A percentile compares a stretch with the other conserved stretches of the same genome.
Conservation (phyloP, 2,329 filamentous ascomycete species). For the Penicillium freii region DNA sequence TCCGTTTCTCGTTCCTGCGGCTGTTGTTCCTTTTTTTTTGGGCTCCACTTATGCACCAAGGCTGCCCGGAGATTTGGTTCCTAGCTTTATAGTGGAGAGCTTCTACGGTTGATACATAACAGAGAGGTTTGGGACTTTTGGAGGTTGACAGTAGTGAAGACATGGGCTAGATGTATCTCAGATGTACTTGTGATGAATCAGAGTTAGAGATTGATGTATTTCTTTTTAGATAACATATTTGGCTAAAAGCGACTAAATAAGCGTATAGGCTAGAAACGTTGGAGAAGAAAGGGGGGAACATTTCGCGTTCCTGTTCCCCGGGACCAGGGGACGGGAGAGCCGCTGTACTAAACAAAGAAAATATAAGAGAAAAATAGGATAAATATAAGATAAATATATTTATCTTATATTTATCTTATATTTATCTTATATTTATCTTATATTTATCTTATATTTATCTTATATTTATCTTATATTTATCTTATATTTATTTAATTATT, state of each 20-base stretch:
- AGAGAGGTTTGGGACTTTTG: constrained; percentile 15
- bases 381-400: not conserved
- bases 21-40: constrained; percentile 22
- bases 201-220: not conserved
- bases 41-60: constrained; percentile 30
- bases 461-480: not conserved
- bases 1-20: constrained; percentile 32
- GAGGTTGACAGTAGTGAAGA: not conserved
- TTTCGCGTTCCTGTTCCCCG: constrained; percentile 31
- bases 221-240: too few species aligned
- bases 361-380: not conserved
- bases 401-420: too few species aligned
- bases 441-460: too few species aligned
- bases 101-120: constrained; percentile 9
- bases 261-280: constrained; percentile 15
- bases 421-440: too few species aligned
- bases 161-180: constrained; percentile 16
- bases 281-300: constrained; percentile 30
- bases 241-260: not conserved
- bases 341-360: constrained; percentile 32
- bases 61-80: constrained; percentile 34
- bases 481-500: not conserved
- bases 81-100: constrained; percentile 26
- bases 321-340: constrained; percentile 35
- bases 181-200: constrained; percentile 24